Percentiles rank a stretch among this genome's conserved stretches.
phyloP scores from a whole-genome alignment of 805 yeast species.

The Nakazawaea molendinolei region DNA sequence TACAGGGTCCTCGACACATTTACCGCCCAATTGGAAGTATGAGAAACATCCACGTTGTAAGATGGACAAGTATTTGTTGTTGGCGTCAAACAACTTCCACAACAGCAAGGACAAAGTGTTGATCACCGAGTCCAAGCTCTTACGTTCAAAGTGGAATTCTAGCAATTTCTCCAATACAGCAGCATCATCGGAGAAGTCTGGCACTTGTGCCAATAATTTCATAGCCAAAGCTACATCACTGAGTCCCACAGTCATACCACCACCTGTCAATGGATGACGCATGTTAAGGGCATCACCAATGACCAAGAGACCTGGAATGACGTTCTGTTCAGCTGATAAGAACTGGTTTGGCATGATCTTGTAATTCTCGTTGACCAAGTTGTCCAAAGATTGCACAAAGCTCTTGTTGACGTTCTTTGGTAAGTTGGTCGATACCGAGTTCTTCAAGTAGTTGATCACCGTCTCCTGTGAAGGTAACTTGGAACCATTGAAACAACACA shows the following conservation, averaged over 20 bases:
- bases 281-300: slow-evolving; percentile 93
- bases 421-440: slow-evolving; percentile 57
- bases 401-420: slow-evolving; percentile 65
- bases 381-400: slow-evolving; percentile 53
- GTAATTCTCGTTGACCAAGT: slow-evolving; percentile 37
- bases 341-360: slow-evolving; percentile 93
- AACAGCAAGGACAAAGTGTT: slow-evolving; percentile 89
- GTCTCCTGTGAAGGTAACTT: slow-evolving; percentile 61
- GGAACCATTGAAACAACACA: slow-evolving; percentile 76
- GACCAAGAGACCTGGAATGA: slow-evolving; percentile 68
- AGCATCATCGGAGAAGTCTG: slow-evolving; percentile 51
- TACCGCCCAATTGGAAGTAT: slow-evolving; percentile 83
- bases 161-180: slow-evolving; percentile 48
- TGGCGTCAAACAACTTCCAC: slow-evolving; percentile 87
- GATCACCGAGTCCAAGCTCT: slow-evolving; percentile 72
- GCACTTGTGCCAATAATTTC: slow-evolving; percentile 48
- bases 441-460: slow-evolving; percentile 51
- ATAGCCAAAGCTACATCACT: slow-evolving; percentile 74
- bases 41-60: slow-evolving; percentile 85
- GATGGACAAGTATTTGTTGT: slow-evolving; percentile 51
- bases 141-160: slow-evolving; percentile 73
- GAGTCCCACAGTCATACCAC: slow-evolving; percentile 98
- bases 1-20: slow-evolving; percentile 70
- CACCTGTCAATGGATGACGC: slow-evolving; percentile 98
- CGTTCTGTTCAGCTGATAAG: slow-evolving; percentile 69